phyloP scores from a whole-genome alignment of 331 rosid species.

The Malus hybrid region DNA sequence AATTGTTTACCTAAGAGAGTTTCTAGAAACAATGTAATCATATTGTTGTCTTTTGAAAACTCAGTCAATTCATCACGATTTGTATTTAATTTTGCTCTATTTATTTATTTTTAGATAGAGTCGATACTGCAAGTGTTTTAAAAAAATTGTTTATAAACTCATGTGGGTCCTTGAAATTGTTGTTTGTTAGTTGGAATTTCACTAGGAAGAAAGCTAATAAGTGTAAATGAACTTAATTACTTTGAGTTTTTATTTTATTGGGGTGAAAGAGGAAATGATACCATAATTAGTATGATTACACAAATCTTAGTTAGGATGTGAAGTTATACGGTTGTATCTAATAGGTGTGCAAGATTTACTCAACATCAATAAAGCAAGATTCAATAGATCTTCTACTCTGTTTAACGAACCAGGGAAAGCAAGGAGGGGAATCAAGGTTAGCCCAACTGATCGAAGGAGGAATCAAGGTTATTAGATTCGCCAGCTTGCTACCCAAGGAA shows the following conservation, averaged over 20 bases:
- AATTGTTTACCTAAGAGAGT: constrained; percentile 11
- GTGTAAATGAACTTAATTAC: neutral
- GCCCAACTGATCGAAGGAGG: too few relatives aligned
- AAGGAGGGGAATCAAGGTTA: neutral
- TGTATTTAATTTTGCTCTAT: neutral
- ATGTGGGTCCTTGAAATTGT: neutral
- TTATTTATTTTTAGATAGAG: neutral
- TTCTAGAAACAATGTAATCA: constrained; percentile 37
- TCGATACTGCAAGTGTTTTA: neutral
- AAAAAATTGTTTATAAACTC: neutral
- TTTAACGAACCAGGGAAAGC: too few relatives aligned
- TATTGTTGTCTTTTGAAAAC: neutral
- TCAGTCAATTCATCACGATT: neutral
- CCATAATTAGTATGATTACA: constrained; percentile 14
- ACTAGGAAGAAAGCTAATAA: constrained; percentile 10
- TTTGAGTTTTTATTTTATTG: constrained; percentile 1
- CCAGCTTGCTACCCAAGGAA: too few relatives aligned
- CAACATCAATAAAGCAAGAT: neutral
- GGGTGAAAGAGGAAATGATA: neutral
- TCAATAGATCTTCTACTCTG: neutral
- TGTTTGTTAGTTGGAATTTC: constrained; percentile 19
- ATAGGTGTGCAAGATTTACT: neutral
- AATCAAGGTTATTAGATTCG: too few relatives aligned
- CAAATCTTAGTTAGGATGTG: neutral
- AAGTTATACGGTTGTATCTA: neutral